phyloP scores from a whole-genome alignment of 768 basidiomycete species.

The Mycena leptocephala region DNA sequence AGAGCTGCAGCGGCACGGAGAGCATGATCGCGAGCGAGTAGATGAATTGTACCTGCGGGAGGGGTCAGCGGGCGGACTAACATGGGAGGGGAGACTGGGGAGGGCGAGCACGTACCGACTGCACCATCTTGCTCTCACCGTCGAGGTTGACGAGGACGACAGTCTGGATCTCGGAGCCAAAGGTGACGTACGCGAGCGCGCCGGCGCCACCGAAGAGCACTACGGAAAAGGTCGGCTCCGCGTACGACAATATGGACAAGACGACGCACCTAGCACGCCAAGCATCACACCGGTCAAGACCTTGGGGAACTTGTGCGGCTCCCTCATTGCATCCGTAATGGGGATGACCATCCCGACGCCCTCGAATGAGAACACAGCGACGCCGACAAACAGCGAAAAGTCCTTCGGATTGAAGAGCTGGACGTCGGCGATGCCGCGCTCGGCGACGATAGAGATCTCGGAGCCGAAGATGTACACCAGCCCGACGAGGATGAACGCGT shows the following conservation, averaged over 20 bases:
- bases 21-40: conserved; percentile 95
- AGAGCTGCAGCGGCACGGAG: conserved; percentile 94
- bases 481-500: conserved; percentile 95
- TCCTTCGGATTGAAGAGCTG: conserved; percentile 91
- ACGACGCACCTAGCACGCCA: conserved; percentile 75
- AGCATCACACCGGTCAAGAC: conserved; percentile 94
- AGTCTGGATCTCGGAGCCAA: conserved; percentile 90
- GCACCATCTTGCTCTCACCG: conserved; percentile 86
- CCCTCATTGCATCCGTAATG: conserved; percentile 97
- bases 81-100: not conserved
- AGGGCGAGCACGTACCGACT: conserved; percentile 72
- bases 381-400: conserved; percentile 95
- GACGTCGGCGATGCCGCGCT: conserved; percentile 84
- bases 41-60: conserved; percentile 79
- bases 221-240: conserved; percentile 41
- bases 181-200: conserved; percentile 89
- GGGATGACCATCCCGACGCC: conserved; percentile 98
- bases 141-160: conserved; percentile 97
- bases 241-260: not conserved
- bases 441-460: conserved; percentile 80
- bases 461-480: conserved; percentile 90
- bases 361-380: conserved; percentile 98
- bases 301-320: conserved; percentile 93
- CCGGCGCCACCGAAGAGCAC: conserved; percentile 93
- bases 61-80: not conserved